Base-by-base conservation (phyloP, 1,139 yeast genomes). In the Saccharomyces hybrid region DNA sequence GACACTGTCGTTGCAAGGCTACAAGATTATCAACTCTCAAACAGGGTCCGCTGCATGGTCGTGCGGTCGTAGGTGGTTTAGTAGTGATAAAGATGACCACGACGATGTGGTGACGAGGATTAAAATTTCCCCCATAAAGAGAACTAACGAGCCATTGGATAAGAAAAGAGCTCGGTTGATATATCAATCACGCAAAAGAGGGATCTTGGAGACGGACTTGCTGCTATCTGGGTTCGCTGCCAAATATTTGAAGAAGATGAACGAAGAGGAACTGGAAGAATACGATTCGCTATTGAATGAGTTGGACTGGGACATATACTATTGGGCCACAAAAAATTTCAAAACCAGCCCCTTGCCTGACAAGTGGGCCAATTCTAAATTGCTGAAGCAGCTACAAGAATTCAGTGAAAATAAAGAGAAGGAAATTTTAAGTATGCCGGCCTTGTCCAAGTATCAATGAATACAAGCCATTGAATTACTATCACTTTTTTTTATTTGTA, bases 251-350 rank as follows among this genome's bases (percentile, higher is more conserved):
- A 71, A 78, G 44, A 64, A 69, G 0, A 80, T 93, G 76, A 74
- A 77, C n/a, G 71, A 75, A 58, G 85, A 76, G 54, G 87, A 89
- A 70, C 74, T 95, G 59, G 85, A 84, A 54, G 98, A 93, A 71
- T 93, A 88, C 70, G 98, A 93, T 67, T 71, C 78, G 60, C 73
- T 93, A 56, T 77, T 93, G 67, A 96, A 95, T 69, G 96, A 91
- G 71, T 82, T 93, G 14, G 99, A 93, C 70, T 95, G 99, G 99
- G 99, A 93, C 69, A 91, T 93, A 59, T 95, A 89, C 71, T 93
- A 93, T 73, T 93, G 99, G 98, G 96, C 96, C 26, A 89, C 97
- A 6, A 80, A 81, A 63, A 88, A 88, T 71, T 87, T 76, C 64
- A 83, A 81, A 42, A 82, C 85, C 26, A 87, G 91, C 52, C 96